These are phyloP conservation scores for Stemphylium vesicarium DNA, from an alignment of 2,329 filamentous ascomycete species.

Conservation along the genomic window DNA sequence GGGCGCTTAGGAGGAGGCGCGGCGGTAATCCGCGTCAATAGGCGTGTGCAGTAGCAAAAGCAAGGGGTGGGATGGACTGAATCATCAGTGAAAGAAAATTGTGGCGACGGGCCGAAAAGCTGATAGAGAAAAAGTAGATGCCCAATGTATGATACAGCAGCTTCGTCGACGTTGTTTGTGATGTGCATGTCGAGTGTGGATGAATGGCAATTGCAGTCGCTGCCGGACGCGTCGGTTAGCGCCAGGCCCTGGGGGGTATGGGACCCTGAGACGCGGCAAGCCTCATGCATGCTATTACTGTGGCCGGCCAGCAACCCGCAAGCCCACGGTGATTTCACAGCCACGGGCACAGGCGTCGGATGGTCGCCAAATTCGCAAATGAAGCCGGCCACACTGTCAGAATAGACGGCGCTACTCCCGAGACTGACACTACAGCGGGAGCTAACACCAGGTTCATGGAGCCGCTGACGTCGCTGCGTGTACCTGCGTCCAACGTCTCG, in stretches of 20 bases:
- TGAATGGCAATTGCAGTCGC: slow-evolving; percentile 1
- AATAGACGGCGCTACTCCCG: not conserved
- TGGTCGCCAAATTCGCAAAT: not conserved
- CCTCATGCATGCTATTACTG: slow-evolving; percentile 9
- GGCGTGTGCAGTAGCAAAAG: not conserved
- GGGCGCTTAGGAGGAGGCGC: not conserved
- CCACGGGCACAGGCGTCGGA: not conserved
- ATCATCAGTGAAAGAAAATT: not conserved
- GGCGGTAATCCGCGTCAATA: not conserved
- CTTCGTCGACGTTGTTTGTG: not conserved
- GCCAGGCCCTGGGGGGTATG: slow-evolving; percentile 9
- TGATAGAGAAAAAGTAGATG: not conserved
- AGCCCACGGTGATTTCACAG: not conserved
- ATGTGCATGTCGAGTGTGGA: not conserved
- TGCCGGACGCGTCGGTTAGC: slow-evolving; percentile 9
- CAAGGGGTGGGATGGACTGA: too few relatives aligned
- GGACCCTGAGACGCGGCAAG: slow-evolving; percentile 31
- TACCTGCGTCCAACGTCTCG: slow-evolving; percentile 24
- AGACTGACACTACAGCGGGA: slow-evolving; percentile 11
- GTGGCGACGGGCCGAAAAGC: not conserved
- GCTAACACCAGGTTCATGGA: slow-evolving; percentile 18
- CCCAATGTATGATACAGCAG: not conserved
- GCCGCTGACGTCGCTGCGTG: slow-evolving; percentile 38
- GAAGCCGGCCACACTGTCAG: not conserved
- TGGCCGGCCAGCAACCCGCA: slow-evolving; percentile 1